Base-by-base conservation (phyloP, 768 basidiomycete species). In the Serendipita sp. region DNA sequence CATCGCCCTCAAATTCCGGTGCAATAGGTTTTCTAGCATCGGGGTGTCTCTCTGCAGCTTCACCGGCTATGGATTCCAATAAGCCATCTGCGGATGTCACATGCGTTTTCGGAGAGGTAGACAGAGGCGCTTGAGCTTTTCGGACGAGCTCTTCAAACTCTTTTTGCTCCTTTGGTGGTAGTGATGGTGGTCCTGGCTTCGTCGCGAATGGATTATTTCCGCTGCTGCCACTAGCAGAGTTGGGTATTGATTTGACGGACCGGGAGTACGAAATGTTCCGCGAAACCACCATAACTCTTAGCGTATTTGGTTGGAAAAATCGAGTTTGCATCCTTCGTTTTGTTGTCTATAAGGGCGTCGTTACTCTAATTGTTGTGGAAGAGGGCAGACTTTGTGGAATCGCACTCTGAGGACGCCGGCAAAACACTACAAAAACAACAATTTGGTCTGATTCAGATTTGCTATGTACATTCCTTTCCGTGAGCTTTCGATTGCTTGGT, bases 81-180 rank as follows among this genome's bases (percentile, higher is more conserved):
- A 68, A 67, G 1, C 75, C 70, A 37, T 79, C 76, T 38, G 69
- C 66, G 41, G 65, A 64, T 67, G 63, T 16, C 75, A 70, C 2
- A 77, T 74, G 7, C 80, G 79, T 2, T 74, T 72, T 67, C 82
- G 82, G 1, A 4, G 65, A 66, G 30, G 62, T 47, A 41, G 83
- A 83, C n/a, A 74, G 51, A 18, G 71, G 68, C 11, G 66, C 67
- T 58, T 67, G 66, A 11, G 68, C 69, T 5, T 63, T 76, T 18
- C 85, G 81, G 67, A 86, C 80, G 41, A 92, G 85, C n/a, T 84
- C 80, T 71, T 95, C 90, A 66, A 94, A 94, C 73, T 93, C 89
- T 64, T 82, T 83, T 71, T 95, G 92, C 65, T 89, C 80, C 30
- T 82, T 79, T 1, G 76, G 77, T 1, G 92, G 88, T 13, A 95